Conservation (phyloP, 805 yeast genomes). For the Maudiozyma bulderi region DNA sequence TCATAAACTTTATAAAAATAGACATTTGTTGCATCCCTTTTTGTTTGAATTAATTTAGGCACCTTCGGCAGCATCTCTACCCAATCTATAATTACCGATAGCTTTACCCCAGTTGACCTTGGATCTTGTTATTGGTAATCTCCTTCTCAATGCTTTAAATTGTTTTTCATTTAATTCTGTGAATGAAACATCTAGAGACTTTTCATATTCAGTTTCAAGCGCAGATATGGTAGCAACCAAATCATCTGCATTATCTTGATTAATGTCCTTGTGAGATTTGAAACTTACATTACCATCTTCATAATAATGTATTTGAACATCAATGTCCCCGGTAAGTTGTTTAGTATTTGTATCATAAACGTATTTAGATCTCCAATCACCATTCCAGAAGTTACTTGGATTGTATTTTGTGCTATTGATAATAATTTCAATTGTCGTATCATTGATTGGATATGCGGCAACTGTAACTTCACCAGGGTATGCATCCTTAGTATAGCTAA, state of each 20-base stretch:
- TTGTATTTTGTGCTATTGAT: conserved; percentile 65
- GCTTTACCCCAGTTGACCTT: conserved; percentile 94
- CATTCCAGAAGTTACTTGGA: conserved; percentile 77
- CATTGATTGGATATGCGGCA: conserved; percentile 36
- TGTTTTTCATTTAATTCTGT: conserved; percentile 64
- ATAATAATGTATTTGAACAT: conserved; percentile 77
- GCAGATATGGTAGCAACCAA: conserved; percentile 39
- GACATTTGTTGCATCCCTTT: not conserved
- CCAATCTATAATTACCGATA: conserved; percentile 79
- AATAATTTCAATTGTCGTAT: conserved; percentile 33
- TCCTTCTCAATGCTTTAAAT: conserved; percentile 81
- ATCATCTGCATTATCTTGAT: conserved; percentile 16
- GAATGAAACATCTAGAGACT: conserved; percentile 51
- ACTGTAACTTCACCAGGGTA: conserved; percentile 48
- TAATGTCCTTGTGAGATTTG: conserved; percentile 35
- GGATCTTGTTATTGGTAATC: conserved; percentile 83
- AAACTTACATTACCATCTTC: conserved; percentile 94
- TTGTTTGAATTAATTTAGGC: not conserved
- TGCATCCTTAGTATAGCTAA: conserved; percentile 49
- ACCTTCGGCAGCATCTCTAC: conserved; percentile 60
- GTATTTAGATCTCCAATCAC: conserved; percentile 75
- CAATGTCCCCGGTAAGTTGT: conserved; percentile 43
- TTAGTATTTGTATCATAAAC: conserved; percentile 29
- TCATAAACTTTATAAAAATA: not conserved
- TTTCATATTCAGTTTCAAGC: conserved; percentile 65